Evolutionary conservation across 2,329 filamentous ascomycete genomes (phyloP).

Genomic region (Trichoderma aggressivum): DNA sequence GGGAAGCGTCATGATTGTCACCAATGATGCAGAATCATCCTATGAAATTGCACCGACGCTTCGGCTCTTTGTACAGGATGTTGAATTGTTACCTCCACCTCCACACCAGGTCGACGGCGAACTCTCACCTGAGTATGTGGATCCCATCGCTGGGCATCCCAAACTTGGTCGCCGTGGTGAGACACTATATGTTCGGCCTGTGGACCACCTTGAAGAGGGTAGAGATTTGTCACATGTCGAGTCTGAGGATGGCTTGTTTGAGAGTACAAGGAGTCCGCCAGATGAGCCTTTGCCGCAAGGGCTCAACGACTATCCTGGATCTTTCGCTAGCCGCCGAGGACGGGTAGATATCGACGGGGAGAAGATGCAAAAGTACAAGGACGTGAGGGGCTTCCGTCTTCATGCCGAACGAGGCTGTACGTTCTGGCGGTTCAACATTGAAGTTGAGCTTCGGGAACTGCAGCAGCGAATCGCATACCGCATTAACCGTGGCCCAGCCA

Average conservation of each 20-base stretch:
- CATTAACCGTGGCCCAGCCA: conserved; percentile 85
- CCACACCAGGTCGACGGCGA: conserved; percentile 64
- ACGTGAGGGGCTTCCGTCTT: conserved; percentile 76
- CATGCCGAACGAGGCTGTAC: conserved; percentile 84
- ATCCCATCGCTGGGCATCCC: conserved; percentile 82
- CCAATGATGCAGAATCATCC: conserved; percentile 75
- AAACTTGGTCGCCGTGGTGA: conserved; percentile 83
- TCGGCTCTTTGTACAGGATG: conserved; percentile 81
- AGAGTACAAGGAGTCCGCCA: conserved; percentile 56
- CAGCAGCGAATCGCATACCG: conserved; percentile 91
- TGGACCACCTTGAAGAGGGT: conserved; percentile 78
- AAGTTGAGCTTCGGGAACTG: conserved; percentile 74
- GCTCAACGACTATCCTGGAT: conserved; percentile 47
- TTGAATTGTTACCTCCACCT: conserved; percentile 76
- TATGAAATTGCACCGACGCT: conserved; percentile 77
- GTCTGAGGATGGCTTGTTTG: conserved; percentile 78
- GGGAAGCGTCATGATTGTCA: conserved; percentile 94
- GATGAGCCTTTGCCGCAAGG: conserved; percentile 44
- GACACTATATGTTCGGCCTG: conserved; percentile 81
- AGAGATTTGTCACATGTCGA: conserved; percentile 77
- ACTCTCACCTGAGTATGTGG: conserved; percentile 77
- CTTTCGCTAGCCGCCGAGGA: conserved; percentile 52
- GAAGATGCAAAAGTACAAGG: conserved; percentile 73
- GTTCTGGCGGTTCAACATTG: conserved; percentile 96
- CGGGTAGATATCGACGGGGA: conserved; percentile 69